phyloP scores from a whole-genome alignment of 2,329 filamentous ascomycete species.

The Alternaria sp. region DNA sequence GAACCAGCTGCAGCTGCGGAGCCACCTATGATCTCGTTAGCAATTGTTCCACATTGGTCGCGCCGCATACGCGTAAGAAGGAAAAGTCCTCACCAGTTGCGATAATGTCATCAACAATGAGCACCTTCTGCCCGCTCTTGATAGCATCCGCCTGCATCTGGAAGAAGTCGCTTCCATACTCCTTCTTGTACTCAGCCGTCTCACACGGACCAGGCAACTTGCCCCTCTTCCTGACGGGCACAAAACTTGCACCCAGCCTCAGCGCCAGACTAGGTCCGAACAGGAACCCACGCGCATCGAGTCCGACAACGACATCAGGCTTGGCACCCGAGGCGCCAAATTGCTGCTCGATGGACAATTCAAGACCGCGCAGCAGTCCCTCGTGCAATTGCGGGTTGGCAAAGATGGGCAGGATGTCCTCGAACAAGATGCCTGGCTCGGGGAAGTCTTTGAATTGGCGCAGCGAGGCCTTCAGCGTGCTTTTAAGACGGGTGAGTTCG shows the following conservation, averaged over 20 bases:
- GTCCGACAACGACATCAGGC: conserved; percentile 90
- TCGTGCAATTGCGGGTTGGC: conserved; percentile 77
- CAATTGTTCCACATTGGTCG: not conserved
- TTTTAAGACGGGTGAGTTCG: conserved; percentile 67
- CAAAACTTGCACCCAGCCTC: conserved; percentile 83
- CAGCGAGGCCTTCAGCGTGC: conserved; percentile 75
- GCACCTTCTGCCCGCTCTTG: conserved; percentile 84
- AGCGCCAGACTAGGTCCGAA: conserved; percentile 92
- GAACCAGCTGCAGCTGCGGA: conserved; percentile 88
- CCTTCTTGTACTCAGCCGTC: conserved; percentile 89
- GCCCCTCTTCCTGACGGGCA: conserved; percentile 92
- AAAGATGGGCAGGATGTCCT: conserved; percentile 98
- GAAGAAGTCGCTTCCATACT: conserved; percentile 95
- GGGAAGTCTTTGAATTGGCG: conserved; percentile 94
- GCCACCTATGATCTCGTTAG: conserved; percentile 69
- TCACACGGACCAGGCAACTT: conserved; percentile 92
- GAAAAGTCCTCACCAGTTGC: conserved; percentile 77
- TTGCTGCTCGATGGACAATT: conserved; percentile 77
- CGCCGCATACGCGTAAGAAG: conserved; percentile 50
- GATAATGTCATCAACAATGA: conserved; percentile 98
- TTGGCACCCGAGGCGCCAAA: conserved; percentile 60
- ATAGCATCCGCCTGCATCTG: conserved; percentile 93
- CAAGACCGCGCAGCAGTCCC: conserved; percentile 82
- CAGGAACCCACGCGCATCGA: conserved; percentile 94
- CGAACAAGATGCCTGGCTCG: conserved; percentile 89